Evolutionary conservation across 805 yeast genomes (phyloP), one percentile per base, ranked within the genome.

Genomic region (Huiozyma sinensis): DNA sequence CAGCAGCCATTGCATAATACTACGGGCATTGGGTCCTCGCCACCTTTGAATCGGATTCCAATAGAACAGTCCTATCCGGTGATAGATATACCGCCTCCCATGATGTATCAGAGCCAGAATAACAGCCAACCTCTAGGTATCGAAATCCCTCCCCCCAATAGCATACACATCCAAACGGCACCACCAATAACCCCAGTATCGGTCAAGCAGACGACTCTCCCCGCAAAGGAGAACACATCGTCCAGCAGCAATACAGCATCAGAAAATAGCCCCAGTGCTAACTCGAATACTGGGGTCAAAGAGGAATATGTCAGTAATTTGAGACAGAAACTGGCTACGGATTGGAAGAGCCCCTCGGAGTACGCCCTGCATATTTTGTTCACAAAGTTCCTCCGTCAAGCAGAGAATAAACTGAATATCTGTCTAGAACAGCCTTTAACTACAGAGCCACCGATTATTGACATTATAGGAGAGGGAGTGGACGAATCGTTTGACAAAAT

Each of bases 311-410:
- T 56, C 6, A 47, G 47, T 10, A 52, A 50, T 34, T 36, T 65
- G 41, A 60, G 74, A 43, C 69, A 63, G 45, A 59, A 59, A 35
- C 46, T 69, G 49, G 72, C 71, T 2, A 63, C 82, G 0, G 85
- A 80, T 46, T 69, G 74, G 58, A 79, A 82, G 56, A 72, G 82
- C 28, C 85, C 89, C 0, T 81, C 90, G 0, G 97, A 89, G 55
- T 92, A 92, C 59, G 92, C 97, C 0, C 68, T 94, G 43, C 97
- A 94, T 62, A 88, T 94, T 28, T 72, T 94, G 36, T 94, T 94
- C 60, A 87, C 97, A 2, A 95, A 90, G 65, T 92, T 92, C 66
- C 95, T 94, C 7, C 79, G 97, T 44, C 82, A 83, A 52, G 94
- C 97, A 0, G 99, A 94, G 58, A 68, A 88, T 39, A 90, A 90